A percentile compares a stretch with the other conserved stretches of the same genome.
These are phyloP conservation scores for Plicaturopsis crispa DNA, from an alignment of 768 basidiomycete genomes.

Conservation along the genomic window DNA sequence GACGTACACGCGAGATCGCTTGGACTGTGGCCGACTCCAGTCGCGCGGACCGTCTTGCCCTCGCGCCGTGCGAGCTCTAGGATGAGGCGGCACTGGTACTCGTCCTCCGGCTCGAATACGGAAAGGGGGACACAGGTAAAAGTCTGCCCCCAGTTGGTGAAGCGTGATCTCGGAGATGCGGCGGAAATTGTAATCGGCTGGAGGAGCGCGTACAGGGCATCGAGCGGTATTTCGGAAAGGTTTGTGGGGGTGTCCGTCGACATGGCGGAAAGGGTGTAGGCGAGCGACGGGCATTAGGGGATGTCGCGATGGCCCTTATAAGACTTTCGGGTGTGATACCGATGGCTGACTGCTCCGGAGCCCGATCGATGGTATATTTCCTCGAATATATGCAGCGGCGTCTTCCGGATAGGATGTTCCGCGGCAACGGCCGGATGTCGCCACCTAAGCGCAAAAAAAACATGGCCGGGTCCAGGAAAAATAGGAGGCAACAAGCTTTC, in stretches of 20 bases:
- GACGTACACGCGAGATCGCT: slow-evolving; percentile 89
- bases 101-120: slow-evolving; percentile 69
- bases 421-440: too few species aligned
- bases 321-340: too few species aligned
- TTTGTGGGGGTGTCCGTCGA: slow-evolving; percentile 24
- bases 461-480: too few species aligned
- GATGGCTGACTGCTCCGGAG: too few species aligned
- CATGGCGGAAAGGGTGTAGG: slow-evolving; percentile 22
- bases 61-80: slow-evolving; percentile 78
- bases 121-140: slow-evolving; percentile 62
- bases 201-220: slow-evolving; percentile 45
- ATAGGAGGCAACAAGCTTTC: too few species aligned
- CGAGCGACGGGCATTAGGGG: too few species aligned
- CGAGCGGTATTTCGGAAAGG: slow-evolving; percentile 32
- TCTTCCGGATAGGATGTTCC: too few species aligned
- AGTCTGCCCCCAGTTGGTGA: slow-evolving; percentile 85
- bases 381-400: too few species aligned
- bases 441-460: too few species aligned
- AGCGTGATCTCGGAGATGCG: slow-evolving; percentile 31
- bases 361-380: too few species aligned
- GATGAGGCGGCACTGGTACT: slow-evolving; percentile 62
- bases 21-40: slow-evolving; percentile 89
- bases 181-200: slow-evolving; percentile 45
- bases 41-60: slow-evolving; percentile 65
- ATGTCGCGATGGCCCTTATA: too few species aligned